A percentile compares a stretch with the other conserved stretches of the same genome.
Conservation (phyloP, 768 basidiomycete genomes). For the Calocera cornea region DNA sequence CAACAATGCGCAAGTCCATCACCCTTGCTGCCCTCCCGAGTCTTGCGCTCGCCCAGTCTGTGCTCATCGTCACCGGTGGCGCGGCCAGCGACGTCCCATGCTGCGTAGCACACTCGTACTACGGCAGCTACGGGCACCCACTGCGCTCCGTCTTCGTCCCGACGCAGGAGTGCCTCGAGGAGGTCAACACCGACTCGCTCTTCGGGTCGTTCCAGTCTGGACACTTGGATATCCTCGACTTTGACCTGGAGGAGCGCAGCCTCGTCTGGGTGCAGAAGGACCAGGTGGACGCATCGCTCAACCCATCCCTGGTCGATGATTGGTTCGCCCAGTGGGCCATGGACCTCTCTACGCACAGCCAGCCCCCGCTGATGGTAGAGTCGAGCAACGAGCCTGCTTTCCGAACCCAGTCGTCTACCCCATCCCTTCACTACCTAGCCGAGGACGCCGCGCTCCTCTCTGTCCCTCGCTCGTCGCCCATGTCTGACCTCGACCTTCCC, state of each 20-base stretch:
- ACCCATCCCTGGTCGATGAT: background rate
- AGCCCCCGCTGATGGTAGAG: background rate
- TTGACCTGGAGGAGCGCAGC: background rate
- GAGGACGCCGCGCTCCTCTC: background rate
- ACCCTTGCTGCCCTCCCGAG: background rate
- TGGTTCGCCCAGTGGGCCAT: background rate
- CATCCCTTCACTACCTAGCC: background rate
- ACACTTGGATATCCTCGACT: background rate
- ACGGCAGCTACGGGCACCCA: background rate
- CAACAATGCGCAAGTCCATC: background rate
- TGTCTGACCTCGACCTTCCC: background rate
- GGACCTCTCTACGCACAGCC: background rate
- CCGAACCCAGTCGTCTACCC: background rate
- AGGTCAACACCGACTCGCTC: background rate
- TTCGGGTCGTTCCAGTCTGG: background rate
- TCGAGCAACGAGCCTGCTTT: background rate
- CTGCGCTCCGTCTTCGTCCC: background rate
- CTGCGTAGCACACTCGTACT: background rate
- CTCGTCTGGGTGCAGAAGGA: background rate
- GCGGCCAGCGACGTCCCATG: background rate
- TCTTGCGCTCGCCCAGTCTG: background rate
- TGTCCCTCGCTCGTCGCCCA: background rate
- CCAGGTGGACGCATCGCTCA: background rate
- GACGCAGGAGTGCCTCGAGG: background rate
- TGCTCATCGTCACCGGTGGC: background rate